Conservation (phyloP, 73 alveolate species). For the Breviolum minutum region DNA sequence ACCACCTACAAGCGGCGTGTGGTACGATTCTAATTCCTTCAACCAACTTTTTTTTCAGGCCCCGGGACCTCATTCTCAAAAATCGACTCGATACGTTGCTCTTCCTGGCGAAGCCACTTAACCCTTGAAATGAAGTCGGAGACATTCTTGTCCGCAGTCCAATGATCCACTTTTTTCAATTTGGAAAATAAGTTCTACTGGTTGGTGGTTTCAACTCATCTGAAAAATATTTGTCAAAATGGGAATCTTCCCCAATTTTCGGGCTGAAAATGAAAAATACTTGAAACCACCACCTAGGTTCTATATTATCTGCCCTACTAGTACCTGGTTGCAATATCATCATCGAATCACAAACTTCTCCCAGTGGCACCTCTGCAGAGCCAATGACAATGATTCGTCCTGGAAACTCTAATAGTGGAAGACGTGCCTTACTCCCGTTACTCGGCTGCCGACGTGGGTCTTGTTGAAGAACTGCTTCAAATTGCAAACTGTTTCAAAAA, state of each 20-base stretch:
- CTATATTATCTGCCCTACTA: neutral
- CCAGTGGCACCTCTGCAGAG: neutral
- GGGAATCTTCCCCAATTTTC: too few relatives aligned
- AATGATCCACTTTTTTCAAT: too few relatives aligned
- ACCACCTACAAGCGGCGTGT: too few relatives aligned
- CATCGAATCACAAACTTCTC: neutral
- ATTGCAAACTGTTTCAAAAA: neutral
- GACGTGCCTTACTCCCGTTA: slow-evolving; percentile 8
- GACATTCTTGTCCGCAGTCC: too few relatives aligned
- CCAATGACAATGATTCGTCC: slow-evolving; percentile 71
- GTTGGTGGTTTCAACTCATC: too few relatives aligned
- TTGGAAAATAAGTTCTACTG: too few relatives aligned
- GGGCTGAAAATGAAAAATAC: too few relatives aligned
- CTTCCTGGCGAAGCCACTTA: slow-evolving; percentile 7
- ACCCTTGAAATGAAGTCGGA: neutral
- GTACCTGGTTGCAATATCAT: neutral
- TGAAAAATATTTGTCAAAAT: too few relatives aligned
- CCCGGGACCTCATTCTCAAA: slow-evolving; percentile 39
- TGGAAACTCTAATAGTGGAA: slow-evolving; percentile 45
- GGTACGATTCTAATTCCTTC: neutral
- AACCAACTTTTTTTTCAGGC: too few relatives aligned
- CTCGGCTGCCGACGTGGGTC: too few relatives aligned
- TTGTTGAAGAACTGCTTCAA: too few relatives aligned
- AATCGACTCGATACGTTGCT: slow-evolving; percentile 46
- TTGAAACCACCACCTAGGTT: too few relatives aligned